A percentile compares a stretch with the other conserved stretches of the same genome.
phyloP scores from a whole-genome alignment of 2,329 filamentous ascomycete genomes.

The Cryphonectria parasitica region DNA sequence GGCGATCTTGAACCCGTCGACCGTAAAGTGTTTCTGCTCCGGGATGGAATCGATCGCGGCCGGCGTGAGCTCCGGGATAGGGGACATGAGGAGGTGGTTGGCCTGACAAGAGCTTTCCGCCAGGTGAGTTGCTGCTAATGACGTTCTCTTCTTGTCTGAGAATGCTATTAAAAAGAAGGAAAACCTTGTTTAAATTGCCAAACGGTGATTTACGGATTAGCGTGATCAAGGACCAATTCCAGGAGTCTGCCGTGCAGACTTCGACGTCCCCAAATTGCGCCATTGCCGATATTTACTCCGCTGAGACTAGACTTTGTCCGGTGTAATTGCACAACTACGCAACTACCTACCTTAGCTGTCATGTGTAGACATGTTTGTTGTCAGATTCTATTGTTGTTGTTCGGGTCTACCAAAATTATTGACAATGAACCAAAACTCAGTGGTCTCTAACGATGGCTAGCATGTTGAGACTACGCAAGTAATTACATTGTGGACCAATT shows the following conservation, averaged over 20 bases:
- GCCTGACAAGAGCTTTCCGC: not conserved
- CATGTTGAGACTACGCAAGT: not conserved
- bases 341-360: no score
- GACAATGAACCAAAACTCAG: no score
- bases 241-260: not conserved
- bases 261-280: conserved; percentile 19
- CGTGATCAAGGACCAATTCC: conserved; percentile 16
- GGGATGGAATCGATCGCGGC: conserved; percentile 17
- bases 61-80: conserved; percentile 17
- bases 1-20: conserved; percentile 14
- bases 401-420: no score
- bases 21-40: conserved; percentile 21
- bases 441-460: not conserved
- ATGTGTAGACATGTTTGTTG: no score
- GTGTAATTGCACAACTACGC: no score
- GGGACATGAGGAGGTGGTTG: not conserved
- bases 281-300: conserved; percentile 29
- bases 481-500: not conserved
- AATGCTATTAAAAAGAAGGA: not conserved
- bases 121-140: not conserved
- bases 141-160: not conserved
- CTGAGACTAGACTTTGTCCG: not conserved
- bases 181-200: not conserved
- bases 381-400: no score
- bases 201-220: conserved; percentile 1